These are phyloP conservation scores for Aureobasidium zeae DNA, from an alignment of 2,329 filamentous ascomycete species.

Conservation along the genomic window DNA sequence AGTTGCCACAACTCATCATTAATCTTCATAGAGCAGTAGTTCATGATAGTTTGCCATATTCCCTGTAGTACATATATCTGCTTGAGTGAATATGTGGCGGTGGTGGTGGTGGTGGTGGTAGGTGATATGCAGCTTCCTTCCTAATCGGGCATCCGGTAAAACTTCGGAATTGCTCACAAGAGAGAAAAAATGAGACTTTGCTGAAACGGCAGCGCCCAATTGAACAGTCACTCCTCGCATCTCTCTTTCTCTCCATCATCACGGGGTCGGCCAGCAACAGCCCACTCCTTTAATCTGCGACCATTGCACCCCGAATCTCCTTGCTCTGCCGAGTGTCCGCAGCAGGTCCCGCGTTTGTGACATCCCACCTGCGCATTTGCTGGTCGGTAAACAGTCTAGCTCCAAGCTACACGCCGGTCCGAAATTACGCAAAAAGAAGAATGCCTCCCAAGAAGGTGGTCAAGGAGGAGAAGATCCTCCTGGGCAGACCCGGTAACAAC, in stretches of 20 bases:
- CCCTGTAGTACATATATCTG: too few species aligned
- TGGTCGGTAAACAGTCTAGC: constrained; percentile 16
- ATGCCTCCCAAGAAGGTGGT: constrained; percentile 95
- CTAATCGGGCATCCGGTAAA: background rate
- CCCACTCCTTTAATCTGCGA: constrained; percentile 22
- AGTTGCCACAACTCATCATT: constrained; percentile 54
- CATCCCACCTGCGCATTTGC: constrained; percentile 16
- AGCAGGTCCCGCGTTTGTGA: constrained; percentile 29
- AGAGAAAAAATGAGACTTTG: constrained; percentile 6
- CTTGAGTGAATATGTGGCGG: too few species aligned
- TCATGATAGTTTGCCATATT: too few species aligned
- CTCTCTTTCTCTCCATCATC: background rate
- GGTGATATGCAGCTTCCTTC: constrained; percentile 1
- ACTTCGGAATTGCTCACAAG: constrained; percentile 5
- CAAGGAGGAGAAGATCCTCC: constrained; percentile 89
- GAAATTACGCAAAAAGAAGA: constrained; percentile 54
- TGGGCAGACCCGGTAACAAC: constrained; percentile 94
- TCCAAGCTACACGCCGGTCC: constrained; percentile 14
- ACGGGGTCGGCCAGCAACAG: constrained; percentile 23
- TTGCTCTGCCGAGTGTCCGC: constrained; percentile 20
- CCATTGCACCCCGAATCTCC: constrained; percentile 23
- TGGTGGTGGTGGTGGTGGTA: too few species aligned
- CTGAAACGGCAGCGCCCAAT: constrained; percentile 5
- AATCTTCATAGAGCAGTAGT: constrained; percentile 3
- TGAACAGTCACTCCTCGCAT: constrained; percentile 1